Evolutionary conservation across 306 rosid species (phyloP), one percentile per base, ranked within the genome.

Genomic region (Alnus rubra): DNA sequence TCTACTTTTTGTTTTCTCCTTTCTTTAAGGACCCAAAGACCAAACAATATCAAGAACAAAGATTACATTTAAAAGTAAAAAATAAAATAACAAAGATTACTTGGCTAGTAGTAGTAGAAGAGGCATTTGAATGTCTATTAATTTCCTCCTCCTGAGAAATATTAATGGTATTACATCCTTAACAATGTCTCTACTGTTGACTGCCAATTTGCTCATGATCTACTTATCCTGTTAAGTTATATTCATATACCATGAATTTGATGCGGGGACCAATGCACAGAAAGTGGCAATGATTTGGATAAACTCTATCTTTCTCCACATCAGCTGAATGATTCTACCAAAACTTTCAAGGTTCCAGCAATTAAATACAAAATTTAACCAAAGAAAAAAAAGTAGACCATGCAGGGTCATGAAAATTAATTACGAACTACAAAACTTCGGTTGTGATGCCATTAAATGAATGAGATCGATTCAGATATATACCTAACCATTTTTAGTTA

Each of bases 221-320:
- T 18, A 18, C 50, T 44, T 8, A 44, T 67, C 42, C 45, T 39
- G 44, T 39, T 39, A 39, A 23, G 39, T 18, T 18, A 37, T 39
- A 37, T 65, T 14, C 50, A 37, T 80, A 87, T 85, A 89, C 93
- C 85, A 74, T 82, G 88, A 84, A 86, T 87, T 89, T 72, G 87
- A 87, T 85, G 84, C 88, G 71, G 87, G 89, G 85, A 90, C 88
- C 88, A 78, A 86, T 9, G 37, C 70, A 52, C 72, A 51, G 82
- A 85, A 79, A 76, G 81, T 80, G 83, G 86, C 76, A 78, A 59
- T 72, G 55, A 67, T 75, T 74, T 82, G 89, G 93, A 89, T 89
- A 79, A 80, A 87, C 90, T 65, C 90, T 78, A 82, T 87, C 88
- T 80, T 73, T 75, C 87, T 76, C 89, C 89, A 75, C 88, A 82